Evolutionary conservation across 192 early-diverging fungal genomes (phyloP).

Genomic region (Umbelopsis sp.): DNA sequence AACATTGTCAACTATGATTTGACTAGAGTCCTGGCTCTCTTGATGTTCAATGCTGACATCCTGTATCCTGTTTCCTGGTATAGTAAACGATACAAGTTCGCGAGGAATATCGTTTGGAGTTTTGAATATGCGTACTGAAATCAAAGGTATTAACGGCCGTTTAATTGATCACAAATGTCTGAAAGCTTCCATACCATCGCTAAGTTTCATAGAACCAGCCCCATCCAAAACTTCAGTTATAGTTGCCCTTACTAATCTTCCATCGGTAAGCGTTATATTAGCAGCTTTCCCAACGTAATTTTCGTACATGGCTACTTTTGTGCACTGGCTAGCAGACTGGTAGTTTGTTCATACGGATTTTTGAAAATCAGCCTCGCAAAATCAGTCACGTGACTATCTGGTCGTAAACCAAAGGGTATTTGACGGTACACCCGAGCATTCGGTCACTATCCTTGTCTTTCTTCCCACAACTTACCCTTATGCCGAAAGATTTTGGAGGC

Average conservation of each 20-base stretch:
- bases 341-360: neutral
- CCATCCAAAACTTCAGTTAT: neutral
- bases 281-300: neutral
- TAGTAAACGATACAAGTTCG: neutral
- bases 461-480: neutral
- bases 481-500: neutral
- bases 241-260: neutral
- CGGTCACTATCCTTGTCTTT: neutral
- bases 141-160: neutral
- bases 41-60: neutral
- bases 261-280: neutral
- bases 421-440: neutral
- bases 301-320: neutral
- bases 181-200: neutral
- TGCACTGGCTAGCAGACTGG: neutral
- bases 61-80: conserved; percentile 9
- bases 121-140: neutral
- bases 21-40: neutral
- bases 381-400: neutral
- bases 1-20: no score
- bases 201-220: neutral
- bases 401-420: no score
- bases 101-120: neutral
- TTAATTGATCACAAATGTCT: neutral
- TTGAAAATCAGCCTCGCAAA: neutral